A percentile compares a stretch with the other conserved stretches of the same genome.
Conservation (phyloP, 2,329 filamentous ascomycete genomes). For the Epichloe gansuensis region DNA sequence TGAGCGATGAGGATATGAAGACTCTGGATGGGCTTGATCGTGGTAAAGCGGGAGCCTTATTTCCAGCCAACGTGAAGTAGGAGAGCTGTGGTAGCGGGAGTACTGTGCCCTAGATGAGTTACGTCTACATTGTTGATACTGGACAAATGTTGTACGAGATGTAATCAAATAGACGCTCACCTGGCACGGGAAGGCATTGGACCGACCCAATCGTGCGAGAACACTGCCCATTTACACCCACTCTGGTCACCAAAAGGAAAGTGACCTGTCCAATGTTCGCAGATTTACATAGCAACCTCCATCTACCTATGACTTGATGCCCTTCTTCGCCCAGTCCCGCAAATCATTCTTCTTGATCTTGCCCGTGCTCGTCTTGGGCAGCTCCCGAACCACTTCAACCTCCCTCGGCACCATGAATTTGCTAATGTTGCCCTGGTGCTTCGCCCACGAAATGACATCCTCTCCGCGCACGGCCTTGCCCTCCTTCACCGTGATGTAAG, state of each 20-base stretch:
- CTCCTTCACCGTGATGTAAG: conserved; percentile 70
- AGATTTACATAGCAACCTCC: background rate
- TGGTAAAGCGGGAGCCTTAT: conserved; percentile 17
- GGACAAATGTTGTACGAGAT: background rate
- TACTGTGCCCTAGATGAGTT: background rate
- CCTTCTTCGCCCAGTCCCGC: conserved; percentile 58
- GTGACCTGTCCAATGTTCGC: too few species aligned
- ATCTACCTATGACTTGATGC: conserved; percentile 7
- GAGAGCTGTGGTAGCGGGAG: background rate
- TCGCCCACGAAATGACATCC: conserved; percentile 78
- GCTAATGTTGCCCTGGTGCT: conserved; percentile 65
- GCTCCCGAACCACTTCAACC: conserved; percentile 66
- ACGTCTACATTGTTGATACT: background rate
- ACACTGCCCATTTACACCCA: too few species aligned
- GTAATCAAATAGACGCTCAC: too few species aligned
- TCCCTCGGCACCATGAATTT: conserved; percentile 74
- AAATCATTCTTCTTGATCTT: conserved; percentile 95
- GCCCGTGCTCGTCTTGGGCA: conserved; percentile 94
- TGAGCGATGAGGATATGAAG: conserved; percentile 43
- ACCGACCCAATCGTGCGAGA: too few species aligned
- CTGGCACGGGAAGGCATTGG: too few species aligned
- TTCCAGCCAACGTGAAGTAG: conserved; percentile 17
- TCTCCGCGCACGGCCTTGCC: conserved; percentile 36
- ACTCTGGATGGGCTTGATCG: conserved; percentile 18
- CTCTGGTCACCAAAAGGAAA: too few species aligned